A percentile compares a stretch with the other conserved stretches of the same genome.
phyloP scores from a whole-genome alignment of 2,329 filamentous ascomycete species.

The Clathrospora elynae region DNA sequence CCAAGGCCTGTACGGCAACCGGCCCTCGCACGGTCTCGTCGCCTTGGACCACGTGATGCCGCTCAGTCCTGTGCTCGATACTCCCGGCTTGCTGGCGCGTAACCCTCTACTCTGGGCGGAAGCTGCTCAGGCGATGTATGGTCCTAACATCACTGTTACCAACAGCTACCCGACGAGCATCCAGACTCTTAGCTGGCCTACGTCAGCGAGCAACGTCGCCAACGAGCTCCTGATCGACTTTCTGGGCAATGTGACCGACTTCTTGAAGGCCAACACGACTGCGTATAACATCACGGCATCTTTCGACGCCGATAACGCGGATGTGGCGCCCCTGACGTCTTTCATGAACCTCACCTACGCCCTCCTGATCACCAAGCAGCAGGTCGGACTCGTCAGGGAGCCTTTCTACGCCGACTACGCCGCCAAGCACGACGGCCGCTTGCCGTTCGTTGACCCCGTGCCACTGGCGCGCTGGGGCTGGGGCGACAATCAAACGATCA shows the following conservation, averaged over 20 bases:
- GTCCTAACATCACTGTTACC: conserved; percentile 51
- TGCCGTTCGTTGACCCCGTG: conserved; percentile 57
- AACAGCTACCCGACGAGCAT: conserved; percentile 52
- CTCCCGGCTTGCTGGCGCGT: conserved; percentile 54
- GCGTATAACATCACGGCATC: conserved; percentile 45
- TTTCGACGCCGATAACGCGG: conserved; percentile 45
- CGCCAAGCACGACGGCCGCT: conserved; percentile 51
- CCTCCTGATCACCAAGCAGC: conserved; percentile 55
- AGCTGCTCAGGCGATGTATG: conserved; percentile 54
- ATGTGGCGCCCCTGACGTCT: conserved; percentile 38
- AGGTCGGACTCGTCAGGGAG: conserved; percentile 53
- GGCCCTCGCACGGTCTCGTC: conserved; percentile 56
- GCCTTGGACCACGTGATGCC: conserved; percentile 57
- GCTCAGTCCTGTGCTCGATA: conserved; percentile 55
- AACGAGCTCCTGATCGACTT: conserved; percentile 52
- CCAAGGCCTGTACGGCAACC: conserved; percentile 58
- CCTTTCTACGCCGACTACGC: conserved; percentile 59
- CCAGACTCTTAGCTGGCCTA: conserved; percentile 52
- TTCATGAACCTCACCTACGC: conserved; percentile 55
- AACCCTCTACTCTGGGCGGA: conserved; percentile 52
- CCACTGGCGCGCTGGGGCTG: conserved; percentile 57
- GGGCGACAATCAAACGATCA: conserved; percentile 49
- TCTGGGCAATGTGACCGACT: conserved; percentile 50
- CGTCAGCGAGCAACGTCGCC: conserved; percentile 32
- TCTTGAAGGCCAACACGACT: conserved; percentile 49